Percentiles rank a stretch among this genome's conserved stretches.
Evolutionary conservation across 208 protist species (phyloP).

Genomic region (Leptomonas pyrrhocoris): DNA sequence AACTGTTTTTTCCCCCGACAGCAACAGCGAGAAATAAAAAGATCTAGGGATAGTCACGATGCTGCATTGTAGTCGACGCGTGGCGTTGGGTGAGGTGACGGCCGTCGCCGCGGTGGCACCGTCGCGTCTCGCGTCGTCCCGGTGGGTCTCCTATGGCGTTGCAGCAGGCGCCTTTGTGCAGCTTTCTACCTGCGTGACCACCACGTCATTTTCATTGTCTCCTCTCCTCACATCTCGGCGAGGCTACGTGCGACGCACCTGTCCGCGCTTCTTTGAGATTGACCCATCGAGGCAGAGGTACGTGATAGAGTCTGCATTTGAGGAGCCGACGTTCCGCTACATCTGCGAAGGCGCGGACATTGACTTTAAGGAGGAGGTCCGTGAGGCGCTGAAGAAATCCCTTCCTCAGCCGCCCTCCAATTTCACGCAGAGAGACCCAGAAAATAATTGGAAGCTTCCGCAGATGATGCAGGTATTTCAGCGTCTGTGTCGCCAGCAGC

Average conservation of each 20-base stretch:
- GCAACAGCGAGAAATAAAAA: background rate
- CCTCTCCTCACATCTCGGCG: constrained; percentile 8
- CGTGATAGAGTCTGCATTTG: constrained; percentile 82
- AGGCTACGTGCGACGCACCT: constrained; percentile 31
- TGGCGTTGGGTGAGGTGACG: background rate
- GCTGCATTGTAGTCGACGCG: background rate
- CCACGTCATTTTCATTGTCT: background rate
- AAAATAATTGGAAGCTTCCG: constrained; percentile 10
- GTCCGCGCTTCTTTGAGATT: constrained; percentile 36
- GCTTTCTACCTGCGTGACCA: background rate
- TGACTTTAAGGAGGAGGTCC: constrained; percentile 83
- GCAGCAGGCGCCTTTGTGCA: background rate
- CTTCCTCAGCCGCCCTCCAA: constrained; percentile 51
- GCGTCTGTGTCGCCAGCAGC: constrained; percentile 46
- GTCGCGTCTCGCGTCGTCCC: background rate
- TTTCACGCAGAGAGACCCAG: constrained; percentile 49
- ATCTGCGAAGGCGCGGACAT: constrained; percentile 84
- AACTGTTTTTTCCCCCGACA: too few relatives aligned
- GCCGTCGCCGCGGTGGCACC: background rate
- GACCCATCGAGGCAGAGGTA: constrained; percentile 60
- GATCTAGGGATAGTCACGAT: background rate
- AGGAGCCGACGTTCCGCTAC: constrained; percentile 87
- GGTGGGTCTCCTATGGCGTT: background rate
- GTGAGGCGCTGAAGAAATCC: constrained; percentile 56
- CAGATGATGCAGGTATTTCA: constrained; percentile 67